phyloP scores from a whole-genome alignment of 768 basidiomycete species.

The Suillus weaverae region DNA sequence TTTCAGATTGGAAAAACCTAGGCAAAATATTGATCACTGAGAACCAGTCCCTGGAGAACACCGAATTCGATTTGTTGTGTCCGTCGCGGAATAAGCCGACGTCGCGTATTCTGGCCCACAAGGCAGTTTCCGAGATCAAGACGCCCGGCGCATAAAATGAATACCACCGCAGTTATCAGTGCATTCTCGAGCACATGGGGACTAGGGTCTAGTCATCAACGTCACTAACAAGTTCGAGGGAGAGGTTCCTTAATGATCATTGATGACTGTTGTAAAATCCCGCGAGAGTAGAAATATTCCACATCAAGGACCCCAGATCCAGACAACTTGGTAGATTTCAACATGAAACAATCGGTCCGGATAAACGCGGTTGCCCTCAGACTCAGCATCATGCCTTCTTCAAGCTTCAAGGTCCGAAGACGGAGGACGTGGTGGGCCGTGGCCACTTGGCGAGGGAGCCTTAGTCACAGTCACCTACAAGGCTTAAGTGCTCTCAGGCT shows the following conservation, averaged over 20 bases:
- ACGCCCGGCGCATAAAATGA: constrained; percentile 10
- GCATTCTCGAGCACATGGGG: constrained; percentile 8
- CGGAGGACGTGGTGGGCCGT: not conserved
- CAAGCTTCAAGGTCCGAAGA: not conserved
- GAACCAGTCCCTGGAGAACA: constrained; percentile 4
- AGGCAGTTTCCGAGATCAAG: constrained; percentile 22
- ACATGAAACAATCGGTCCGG: not conserved
- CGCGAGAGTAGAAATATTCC: constrained; percentile 7
- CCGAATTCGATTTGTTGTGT: constrained; percentile 18
- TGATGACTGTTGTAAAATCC: constrained; percentile 6
- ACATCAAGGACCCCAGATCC: not conserved
- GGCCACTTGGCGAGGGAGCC: not conserved
- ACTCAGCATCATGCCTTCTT: not conserved
- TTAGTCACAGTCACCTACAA: not conserved
- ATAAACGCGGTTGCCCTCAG: not conserved
- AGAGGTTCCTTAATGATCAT: constrained; percentile 8
- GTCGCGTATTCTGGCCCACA: constrained; percentile 14
- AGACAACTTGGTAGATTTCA: not conserved
- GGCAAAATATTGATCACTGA: constrained; percentile 5
- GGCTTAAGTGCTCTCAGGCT: not conserved
- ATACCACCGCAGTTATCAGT: constrained; percentile 1
- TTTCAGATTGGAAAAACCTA: constrained; percentile 1
- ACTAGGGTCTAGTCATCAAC: constrained; percentile 6
- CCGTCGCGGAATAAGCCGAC: constrained; percentile 29
- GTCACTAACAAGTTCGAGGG: constrained; percentile 7